Evolutionary conservation across 352 stramenopile genomes (phyloP).

Genomic region (Pythium biforme): DNA sequence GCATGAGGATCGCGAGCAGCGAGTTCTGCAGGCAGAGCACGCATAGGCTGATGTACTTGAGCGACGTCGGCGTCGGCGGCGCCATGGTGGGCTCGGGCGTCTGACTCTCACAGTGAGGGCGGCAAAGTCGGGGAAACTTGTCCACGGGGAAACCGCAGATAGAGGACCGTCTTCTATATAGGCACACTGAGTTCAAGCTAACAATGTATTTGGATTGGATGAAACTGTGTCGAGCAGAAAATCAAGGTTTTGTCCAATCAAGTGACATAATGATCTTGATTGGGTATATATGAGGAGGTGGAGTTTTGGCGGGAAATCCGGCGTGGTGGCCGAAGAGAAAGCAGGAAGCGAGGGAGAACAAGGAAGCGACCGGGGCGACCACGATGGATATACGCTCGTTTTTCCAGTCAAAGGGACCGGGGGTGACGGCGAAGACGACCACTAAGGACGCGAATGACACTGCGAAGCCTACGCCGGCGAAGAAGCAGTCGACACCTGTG

Average conservation of each 20-base stretch:
- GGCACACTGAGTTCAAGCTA: too few relatives aligned
- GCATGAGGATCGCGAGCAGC: conserved; percentile 75
- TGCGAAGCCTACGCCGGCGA: conserved; percentile 1
- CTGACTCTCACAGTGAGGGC: not conserved
- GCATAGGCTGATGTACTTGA: conserved; percentile 78
- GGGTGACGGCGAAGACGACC: conserved; percentile 5
- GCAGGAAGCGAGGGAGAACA: not conserved
- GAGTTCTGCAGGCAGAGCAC: conserved; percentile 85
- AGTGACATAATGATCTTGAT: conserved; percentile 5
- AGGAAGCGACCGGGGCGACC: not conserved
- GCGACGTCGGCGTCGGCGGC: conserved; percentile 31
- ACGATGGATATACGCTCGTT: conserved; percentile 87
- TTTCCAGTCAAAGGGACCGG: conserved; percentile 56
- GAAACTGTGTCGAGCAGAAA: too few relatives aligned
- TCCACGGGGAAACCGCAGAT: not conserved
- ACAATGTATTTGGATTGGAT: too few relatives aligned
- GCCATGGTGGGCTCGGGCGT: conserved; percentile 5
- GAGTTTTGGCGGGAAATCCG: conserved; percentile 30
- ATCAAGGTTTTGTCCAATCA: too few relatives aligned
- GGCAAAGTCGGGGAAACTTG: not conserved
- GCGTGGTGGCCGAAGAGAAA: not conserved
- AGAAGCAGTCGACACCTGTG: conserved; percentile 19
- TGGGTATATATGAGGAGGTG: conserved; percentile 10
- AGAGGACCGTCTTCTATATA: conserved; percentile 1
- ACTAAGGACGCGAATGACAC: conserved; percentile 8